phyloP scores from a whole-genome alignment of 2,329 filamentous ascomycete genomes.

The Cryphonectria radicalis region DNA sequence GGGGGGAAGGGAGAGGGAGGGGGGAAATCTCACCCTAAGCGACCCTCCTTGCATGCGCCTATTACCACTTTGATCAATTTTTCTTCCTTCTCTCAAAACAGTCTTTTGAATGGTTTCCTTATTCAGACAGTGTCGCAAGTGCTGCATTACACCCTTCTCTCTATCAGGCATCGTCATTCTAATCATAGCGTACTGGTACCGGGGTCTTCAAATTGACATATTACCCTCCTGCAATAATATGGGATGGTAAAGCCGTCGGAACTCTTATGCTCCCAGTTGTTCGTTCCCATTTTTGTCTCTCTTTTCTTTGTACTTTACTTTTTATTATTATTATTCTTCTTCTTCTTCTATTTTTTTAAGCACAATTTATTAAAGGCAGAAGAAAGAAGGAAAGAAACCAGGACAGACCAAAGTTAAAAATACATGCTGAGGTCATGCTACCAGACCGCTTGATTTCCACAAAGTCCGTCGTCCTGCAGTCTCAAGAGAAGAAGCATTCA shows the following conservation, averaged over 20 bases:
- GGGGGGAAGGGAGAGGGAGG: not conserved
- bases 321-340: not conserved
- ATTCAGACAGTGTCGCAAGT: not conserved
- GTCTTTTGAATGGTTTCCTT: not conserved
- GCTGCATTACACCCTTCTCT: not conserved
- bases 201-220: not conserved
- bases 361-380: not conserved
- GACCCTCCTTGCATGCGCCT: not conserved
- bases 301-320: not conserved
- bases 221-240: not conserved
- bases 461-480: not conserved
- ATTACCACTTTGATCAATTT: not conserved
- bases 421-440: not conserved
- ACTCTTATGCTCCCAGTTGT: not conserved
- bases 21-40: not conserved
- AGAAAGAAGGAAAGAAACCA: not conserved
- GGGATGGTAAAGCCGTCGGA: not conserved
- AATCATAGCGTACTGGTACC: not conserved
- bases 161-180: not conserved
- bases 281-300: not conserved
- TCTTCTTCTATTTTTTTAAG: too few species aligned
- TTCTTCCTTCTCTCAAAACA: not conserved
- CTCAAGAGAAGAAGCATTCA: not conserved
- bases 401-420: too few species aligned
- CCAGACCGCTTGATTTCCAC: not conserved